A percentile compares a stretch with the other conserved stretches of the same genome.
These are phyloP conservation scores for Sanghuangporus baumii DNA, from an alignment of 1,284 basidiomycete species.

Conservation along the genomic window DNA sequence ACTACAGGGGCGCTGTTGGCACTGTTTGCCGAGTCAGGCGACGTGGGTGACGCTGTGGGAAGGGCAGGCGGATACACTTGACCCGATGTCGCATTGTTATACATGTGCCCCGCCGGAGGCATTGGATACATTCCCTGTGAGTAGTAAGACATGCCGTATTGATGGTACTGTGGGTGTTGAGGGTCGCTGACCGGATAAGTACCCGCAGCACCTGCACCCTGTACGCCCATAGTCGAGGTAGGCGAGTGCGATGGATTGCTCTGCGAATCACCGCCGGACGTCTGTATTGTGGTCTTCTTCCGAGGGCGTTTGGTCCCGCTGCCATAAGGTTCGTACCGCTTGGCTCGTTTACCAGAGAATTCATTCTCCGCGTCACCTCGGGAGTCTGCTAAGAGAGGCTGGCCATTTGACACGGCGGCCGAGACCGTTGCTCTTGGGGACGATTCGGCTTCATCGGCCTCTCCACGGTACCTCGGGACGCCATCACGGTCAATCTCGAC, in stretches of 20 bases:
- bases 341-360: slow-evolving; percentile 35
- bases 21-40: neutral
- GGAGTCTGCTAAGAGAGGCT: slow-evolving; percentile 47
- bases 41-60: slow-evolving; percentile 1
- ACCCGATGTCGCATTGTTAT: neutral
- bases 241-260: neutral
- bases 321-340: slow-evolving; percentile 50
- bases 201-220: neutral
- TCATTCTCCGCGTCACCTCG: slow-evolving; percentile 27
- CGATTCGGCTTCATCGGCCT: slow-evolving; percentile 63
- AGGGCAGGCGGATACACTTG: neutral
- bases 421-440: slow-evolving; percentile 36
- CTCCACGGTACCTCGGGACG: slow-evolving; percentile 72
- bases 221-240: neutral
- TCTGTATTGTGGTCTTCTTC: slow-evolving; percentile 2
- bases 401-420: slow-evolving; percentile 43
- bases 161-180: neutral
- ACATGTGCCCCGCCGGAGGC: neutral
- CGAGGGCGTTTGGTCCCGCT: slow-evolving; percentile 6
- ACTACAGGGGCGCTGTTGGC: neutral
- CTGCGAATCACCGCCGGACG: neutral
- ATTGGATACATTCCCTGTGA: slow-evolving; percentile 4
- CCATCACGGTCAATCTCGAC: slow-evolving; percentile 83
- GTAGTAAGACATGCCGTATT: slow-evolving; percentile 6
- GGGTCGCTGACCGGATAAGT: neutral